A percentile compares a stretch with the other conserved stretches of the same genome.
phyloP scores from a whole-genome alignment of 1,284 basidiomycete genomes.

The Puccinia hordei region DNA sequence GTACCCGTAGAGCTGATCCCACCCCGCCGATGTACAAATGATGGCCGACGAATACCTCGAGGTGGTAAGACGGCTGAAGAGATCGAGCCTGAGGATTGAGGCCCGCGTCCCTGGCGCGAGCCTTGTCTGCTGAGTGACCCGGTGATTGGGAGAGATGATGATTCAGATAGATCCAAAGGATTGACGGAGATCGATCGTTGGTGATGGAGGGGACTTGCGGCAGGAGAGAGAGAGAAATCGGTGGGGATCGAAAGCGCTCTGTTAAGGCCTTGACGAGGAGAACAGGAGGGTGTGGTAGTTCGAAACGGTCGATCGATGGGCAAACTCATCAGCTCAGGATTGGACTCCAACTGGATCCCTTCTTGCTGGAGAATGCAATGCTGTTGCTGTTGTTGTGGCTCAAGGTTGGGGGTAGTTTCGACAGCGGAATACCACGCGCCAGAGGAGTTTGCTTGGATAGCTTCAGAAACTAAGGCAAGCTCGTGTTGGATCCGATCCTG shows the following conservation, averaged over 20 bases:
- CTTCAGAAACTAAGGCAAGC: constrained; percentile 63
- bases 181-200: constrained; percentile 40
- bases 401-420: constrained; percentile 50
- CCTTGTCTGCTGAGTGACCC: constrained; percentile 30
- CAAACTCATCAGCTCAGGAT: constrained; percentile 2
- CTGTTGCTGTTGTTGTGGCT: too few relatives aligned
- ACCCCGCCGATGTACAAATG: constrained; percentile 33
- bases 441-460: constrained; percentile 58
- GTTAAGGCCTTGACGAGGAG: constrained; percentile 33
- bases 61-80: neutral
- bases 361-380: constrained; percentile 7
- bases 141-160: constrained; percentile 21
- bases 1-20: constrained; percentile 49
- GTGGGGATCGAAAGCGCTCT: constrained; percentile 45
- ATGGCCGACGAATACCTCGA: constrained; percentile 22
- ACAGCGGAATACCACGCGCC: constrained; percentile 53
- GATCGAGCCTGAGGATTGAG: constrained; percentile 1
- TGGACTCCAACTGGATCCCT: constrained; percentile 1
- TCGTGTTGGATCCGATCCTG: constrained; percentile 68
- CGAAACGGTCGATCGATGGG: constrained; percentile 29
- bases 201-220: constrained; percentile 25
- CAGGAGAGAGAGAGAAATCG: constrained; percentile 19
- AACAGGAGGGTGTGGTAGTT: constrained; percentile 39
- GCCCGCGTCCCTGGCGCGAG: constrained; percentile 31
- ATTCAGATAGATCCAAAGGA: constrained; percentile 27